A percentile compares a stretch with the other conserved stretches of the same genome.
phyloP scores from a whole-genome alignment of 2,329 filamentous ascomycete species.

The Pseudogymnoascus pannorum region DNA sequence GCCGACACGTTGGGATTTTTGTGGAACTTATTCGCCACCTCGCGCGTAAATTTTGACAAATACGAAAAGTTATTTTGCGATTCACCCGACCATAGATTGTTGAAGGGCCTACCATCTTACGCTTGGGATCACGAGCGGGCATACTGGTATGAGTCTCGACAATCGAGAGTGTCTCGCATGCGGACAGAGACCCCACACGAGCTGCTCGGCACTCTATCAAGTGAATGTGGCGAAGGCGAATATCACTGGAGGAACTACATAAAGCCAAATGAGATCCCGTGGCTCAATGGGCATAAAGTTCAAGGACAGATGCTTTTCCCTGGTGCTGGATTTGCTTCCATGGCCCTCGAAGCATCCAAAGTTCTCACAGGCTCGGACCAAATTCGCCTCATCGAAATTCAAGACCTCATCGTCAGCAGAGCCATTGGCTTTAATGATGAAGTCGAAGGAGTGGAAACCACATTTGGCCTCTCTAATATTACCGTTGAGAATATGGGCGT shows the following conservation, averaged over 20 bases:
- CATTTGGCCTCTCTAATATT: too few relatives aligned
- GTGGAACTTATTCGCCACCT: neutral
- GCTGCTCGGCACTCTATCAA: slow-evolving; percentile 37
- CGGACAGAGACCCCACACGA: slow-evolving; percentile 40
- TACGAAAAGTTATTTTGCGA: slow-evolving; percentile 21
- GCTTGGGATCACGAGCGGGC: slow-evolving; percentile 44
- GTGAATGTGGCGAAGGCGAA: too few relatives aligned
- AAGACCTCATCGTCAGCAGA: too few relatives aligned
- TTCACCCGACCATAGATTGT: slow-evolving; percentile 24
- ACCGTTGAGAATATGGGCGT: too few relatives aligned
- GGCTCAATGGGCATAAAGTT: slow-evolving; percentile 45
- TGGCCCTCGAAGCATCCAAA: too few relatives aligned
- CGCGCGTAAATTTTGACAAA: slow-evolving; percentile 15
- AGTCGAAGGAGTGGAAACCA: too few relatives aligned
- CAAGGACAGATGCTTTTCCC: slow-evolving; percentile 45
- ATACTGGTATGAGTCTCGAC: slow-evolving; percentile 47
- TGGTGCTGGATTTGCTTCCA: slow-evolving; percentile 42
- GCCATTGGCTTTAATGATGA: too few relatives aligned
- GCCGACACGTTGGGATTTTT: slow-evolving; percentile 16
- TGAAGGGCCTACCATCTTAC: slow-evolving; percentile 41
- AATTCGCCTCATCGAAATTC: too few relatives aligned
- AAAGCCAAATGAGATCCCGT: too few relatives aligned
- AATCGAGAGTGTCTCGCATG: slow-evolving; percentile 38
- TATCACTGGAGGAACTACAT: too few relatives aligned
- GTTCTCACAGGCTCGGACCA: too few relatives aligned